Conservation (phyloP, 2,329 filamentous ascomycete genomes). For the Nemania sp. region DNA sequence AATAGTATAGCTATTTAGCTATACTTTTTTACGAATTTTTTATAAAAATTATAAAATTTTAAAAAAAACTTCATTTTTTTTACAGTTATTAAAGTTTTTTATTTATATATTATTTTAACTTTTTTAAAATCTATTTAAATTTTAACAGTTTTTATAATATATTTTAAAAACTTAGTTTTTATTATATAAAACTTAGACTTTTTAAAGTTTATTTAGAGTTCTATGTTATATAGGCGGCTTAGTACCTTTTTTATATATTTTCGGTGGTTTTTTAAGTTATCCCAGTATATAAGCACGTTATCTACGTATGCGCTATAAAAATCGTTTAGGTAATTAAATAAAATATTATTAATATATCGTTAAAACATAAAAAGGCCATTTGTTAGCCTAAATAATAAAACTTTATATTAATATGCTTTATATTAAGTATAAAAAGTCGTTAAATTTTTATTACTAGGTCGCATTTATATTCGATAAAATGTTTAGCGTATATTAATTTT, state of each 20-base stretch:
- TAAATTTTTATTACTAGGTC: not conserved
- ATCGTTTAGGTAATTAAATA: too few species aligned
- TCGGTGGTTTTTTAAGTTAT: not conserved
- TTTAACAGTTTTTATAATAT: not conserved
- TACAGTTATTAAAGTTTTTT: not conserved
- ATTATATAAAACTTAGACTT: not conserved
- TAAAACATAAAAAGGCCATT: not conserved
- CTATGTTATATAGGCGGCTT: not conserved
- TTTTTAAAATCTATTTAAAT: not conserved
- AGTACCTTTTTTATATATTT: not conserved
- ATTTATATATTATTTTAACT: not conserved
- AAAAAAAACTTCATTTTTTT: not conserved
- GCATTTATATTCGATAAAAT: not conserved
- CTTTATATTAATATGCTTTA: too few species aligned
- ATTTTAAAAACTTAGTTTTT: not conserved
- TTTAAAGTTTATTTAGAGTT: not conserved
- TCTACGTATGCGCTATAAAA: too few species aligned
- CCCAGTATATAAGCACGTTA: not conserved
- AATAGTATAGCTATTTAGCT: not conserved
- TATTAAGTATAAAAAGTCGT: too few species aligned
- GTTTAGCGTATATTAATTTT: not conserved
- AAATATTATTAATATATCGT: not conserved
- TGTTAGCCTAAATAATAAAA: not conserved
- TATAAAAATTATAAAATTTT: not conserved
- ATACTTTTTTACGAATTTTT: too few species aligned